Evolutionary conservation across 805 yeast genomes (phyloP), one percentile per base, ranked within the genome.

Genomic region (Kuraishia capsulata): DNA sequence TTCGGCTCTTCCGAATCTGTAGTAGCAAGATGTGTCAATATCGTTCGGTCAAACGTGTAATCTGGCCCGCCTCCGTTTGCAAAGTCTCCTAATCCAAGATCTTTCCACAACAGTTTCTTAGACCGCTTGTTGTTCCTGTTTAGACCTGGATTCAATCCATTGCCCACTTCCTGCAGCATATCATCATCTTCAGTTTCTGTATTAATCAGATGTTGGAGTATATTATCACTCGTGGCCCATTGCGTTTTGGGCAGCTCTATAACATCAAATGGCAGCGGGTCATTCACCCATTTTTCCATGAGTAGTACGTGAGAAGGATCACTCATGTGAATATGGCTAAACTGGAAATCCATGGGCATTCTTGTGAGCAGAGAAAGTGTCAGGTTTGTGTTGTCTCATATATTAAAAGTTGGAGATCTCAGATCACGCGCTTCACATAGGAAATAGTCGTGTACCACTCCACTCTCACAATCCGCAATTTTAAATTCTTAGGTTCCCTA

Each of bases 271-370:
- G 55, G 53, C 14, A 58, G 39, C 20, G 40, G 45, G 30, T 57
- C 61, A 4, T 43, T 33, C 6, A 53, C 54, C 65, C 64, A 60
- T 23, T 43, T 47, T 39, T 60, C 63, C 23, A 44, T 46, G 36
- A 53, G 56, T 4, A 57, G 35, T n/a, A 56, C 52, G 37, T 53
- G 52, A 9, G 44, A 45, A 2, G 57, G 60, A 18, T 53, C 45
- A 8, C 46, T 41, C 59, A 58, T 53, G 36, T 60, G 64, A 2
- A 53, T 42, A 40, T 50, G 55, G 6, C 50, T 44, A 19, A 42
- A 46, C 6, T 48, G 49, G 2, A 58, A 52, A 36, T 59, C 65
- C 20, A 48, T 40, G 3, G 52, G 37, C 58, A 54, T 54, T 37
- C 30, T 18, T 35, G 40, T 20, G 16, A 31, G 26, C 13, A n/a